Base-by-base conservation (phyloP, 441 rosid genomes). In the Eruca vesicaria region DNA sequence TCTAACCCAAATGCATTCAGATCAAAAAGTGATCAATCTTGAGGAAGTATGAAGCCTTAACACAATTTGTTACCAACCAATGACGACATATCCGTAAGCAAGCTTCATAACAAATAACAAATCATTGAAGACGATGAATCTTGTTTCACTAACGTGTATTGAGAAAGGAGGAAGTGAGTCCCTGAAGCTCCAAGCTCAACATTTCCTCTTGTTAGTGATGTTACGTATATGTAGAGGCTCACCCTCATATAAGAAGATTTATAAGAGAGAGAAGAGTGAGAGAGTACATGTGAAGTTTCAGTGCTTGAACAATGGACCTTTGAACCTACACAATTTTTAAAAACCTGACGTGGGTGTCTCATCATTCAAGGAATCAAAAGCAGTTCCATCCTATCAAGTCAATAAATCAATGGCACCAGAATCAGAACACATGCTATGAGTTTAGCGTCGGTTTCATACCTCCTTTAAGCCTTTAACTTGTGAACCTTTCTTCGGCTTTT, bases 41-140 rank as follows among this genome's bases (percentile, higher is more conserved):
- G 79, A 92, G 83, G 80, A 92, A 92, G 79, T 84, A 84, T 14
- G 92, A 84, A 79, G 96, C 96, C 16, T 63, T 88, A 9, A 62
- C 62, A 77, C 87, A 83, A 79, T 92, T 85, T 71, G 75, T 88
- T 59, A 87, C 96, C 97, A 91, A 87, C 68, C 91, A 89, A 69
- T 88, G 84, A 74, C 90, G 85, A 80, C 96, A 92, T 18, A 92
- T 65, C 32, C 96, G 89, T 32, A 88, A 86, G 66, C 96, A 92
- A 3, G 91, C 92, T 52, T 92, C 97, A 78, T 89, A 90, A 29
- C 90, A 81, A 68, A 92, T 81, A n/a, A n/a, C n/a, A n/a, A n/a
- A n/a, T n/a, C 77, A 92, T 92, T 28, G 89, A 90, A 75, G 77
- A 87, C 97, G 97, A 94, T 60, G 93, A 96, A 77, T 94, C 93